These are phyloP conservation scores for Exophiala viscosa DNA, from an alignment of 2,329 filamentous ascomycete species.

Conservation along the genomic window DNA sequence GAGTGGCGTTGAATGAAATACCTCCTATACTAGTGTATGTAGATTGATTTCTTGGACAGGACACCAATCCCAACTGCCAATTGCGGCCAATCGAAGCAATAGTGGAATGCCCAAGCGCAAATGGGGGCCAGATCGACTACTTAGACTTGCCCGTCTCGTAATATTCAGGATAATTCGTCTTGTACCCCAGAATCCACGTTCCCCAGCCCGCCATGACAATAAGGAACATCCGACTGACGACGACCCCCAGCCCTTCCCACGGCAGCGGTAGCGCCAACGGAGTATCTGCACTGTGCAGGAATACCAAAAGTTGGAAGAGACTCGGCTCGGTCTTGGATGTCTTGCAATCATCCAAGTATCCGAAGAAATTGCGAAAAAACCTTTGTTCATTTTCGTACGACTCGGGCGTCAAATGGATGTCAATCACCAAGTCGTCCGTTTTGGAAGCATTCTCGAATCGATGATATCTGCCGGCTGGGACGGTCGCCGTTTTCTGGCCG, in stretches of 20 bases:
- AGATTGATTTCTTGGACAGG: no score
- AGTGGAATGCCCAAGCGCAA: no score
- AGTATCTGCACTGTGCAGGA: conserved; percentile 26
- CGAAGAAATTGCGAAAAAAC: conserved; percentile 31
- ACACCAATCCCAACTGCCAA: no score
- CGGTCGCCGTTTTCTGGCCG: conserved; percentile 13
- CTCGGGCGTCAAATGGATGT: conserved; percentile 27
- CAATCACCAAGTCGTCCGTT: conserved; percentile 24
- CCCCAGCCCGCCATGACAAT: conserved; percentile 13
- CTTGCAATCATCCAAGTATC: conserved; percentile 29
- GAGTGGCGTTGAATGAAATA: no score
- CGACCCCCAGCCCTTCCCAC: conserved; percentile 7
- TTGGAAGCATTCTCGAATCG: conserved; percentile 28
- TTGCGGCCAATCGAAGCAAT: no score
- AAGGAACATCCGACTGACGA: conserved; percentile 17
- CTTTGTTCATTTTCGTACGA: conserved; percentile 25
- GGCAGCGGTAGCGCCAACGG: conserved; percentile 27
- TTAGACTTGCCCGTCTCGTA: no score
- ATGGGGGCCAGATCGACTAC: no score
- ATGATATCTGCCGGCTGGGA: conserved; percentile 21
- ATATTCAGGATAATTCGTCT: conserved; percentile 22
- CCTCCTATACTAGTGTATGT: no score
- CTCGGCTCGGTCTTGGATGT: conserved; percentile 17
- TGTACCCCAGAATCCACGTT: conserved; percentile 18
- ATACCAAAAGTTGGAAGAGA: conserved; percentile 29